Conservation (phyloP, 2,329 filamentous ascomycete genomes). For the Tolypocladium tropicale region DNA sequence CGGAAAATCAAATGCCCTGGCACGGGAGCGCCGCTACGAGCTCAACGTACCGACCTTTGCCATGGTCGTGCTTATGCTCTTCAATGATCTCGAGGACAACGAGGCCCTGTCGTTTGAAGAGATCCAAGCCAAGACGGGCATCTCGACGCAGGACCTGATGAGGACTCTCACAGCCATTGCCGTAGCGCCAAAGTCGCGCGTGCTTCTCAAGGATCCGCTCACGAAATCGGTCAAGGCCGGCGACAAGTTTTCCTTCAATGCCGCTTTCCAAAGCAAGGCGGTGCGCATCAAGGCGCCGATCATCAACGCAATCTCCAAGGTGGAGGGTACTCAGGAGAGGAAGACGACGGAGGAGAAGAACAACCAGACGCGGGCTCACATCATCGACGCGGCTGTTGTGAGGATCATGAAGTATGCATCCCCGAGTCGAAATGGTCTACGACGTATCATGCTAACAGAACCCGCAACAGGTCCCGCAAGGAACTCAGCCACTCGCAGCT, state of each 20-base stretch:
- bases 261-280: constrained; percentile 69
- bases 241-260: constrained; percentile 77
- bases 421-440: neutral
- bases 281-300: constrained; percentile 85
- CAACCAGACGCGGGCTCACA: constrained; percentile 58
- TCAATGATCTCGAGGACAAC: constrained; percentile 61
- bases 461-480: constrained; percentile 58
- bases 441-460: constrained; percentile 22
- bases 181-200: constrained; percentile 70
- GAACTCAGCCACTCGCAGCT: constrained; percentile 59
- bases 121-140: constrained; percentile 73
- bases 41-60: constrained; percentile 86
- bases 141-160: constrained; percentile 62
- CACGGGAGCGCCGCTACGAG: constrained; percentile 68
- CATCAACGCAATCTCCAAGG: constrained; percentile 70
- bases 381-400: constrained; percentile 68
- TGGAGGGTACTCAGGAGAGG: constrained; percentile 62
- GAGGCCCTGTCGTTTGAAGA: constrained; percentile 55
- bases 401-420: constrained; percentile 75
- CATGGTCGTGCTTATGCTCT: constrained; percentile 82
- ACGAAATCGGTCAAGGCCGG: constrained; percentile 66
- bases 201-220: constrained; percentile 71
- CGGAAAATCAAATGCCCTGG: constrained; percentile 53
- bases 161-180: constrained; percentile 74
- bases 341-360: constrained; percentile 68